phyloP scores from a whole-genome alignment of 768 basidiomycete species.

The Aureoboletus auriporus region DNA sequence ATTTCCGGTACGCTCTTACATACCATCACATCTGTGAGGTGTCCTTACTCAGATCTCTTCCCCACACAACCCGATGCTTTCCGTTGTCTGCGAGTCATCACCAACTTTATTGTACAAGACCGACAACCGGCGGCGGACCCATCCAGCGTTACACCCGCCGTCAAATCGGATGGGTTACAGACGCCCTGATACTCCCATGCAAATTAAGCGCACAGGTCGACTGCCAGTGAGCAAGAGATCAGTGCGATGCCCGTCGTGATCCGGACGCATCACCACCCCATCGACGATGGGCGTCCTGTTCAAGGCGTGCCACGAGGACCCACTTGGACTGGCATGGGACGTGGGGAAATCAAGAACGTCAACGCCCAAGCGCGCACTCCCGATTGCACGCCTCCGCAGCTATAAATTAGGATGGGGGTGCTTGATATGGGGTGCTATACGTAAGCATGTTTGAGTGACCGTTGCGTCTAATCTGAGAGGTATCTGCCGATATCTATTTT shows the following conservation, averaged over 20 bases:
- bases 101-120: conserved; percentile 19
- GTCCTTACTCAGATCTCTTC: background rate
- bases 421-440: background rate
- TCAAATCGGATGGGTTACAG: background rate
- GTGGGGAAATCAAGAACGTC: conserved; percentile 12
- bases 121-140: background rate
- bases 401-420: conserved; percentile 1
- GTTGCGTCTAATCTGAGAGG: conserved; percentile 3
- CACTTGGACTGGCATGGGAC: background rate
- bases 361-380: conserved; percentile 1
- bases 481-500: background rate
- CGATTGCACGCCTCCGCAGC: conserved; percentile 2
- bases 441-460: conserved; percentile 4
- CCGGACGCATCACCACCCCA: background rate
- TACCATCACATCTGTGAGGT: no score
- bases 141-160: conserved; percentile 2
- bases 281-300: conserved; percentile 2
- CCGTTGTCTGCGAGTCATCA: background rate
- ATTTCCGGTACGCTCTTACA: no score
- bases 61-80: conserved; percentile 2
- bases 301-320: conserved; percentile 1
- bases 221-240: background rate
- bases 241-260: conserved; percentile 3
- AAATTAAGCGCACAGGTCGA: background rate
- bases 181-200: background rate